These are phyloP conservation scores for Alternaria sp. DNA, from an alignment of 2,329 filamentous ascomycete species.

Conservation along the genomic window DNA sequence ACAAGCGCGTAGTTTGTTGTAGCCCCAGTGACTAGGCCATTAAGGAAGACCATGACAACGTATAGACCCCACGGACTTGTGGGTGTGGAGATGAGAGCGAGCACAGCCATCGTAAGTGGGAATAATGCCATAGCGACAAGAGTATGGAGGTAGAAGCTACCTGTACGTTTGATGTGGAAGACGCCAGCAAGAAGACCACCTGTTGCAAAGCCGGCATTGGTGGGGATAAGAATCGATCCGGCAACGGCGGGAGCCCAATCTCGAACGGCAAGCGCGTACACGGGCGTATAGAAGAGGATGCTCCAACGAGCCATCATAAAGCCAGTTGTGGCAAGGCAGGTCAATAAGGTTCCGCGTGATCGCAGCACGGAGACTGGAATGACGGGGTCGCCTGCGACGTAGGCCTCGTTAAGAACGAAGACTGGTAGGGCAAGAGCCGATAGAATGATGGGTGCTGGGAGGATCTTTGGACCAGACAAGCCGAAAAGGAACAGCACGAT, in stretches of 20 bases:
- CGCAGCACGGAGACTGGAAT: conserved; percentile 75
- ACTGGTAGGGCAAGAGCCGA: conserved; percentile 63
- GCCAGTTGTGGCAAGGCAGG: conserved; percentile 76
- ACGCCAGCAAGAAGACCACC: conserved; percentile 77
- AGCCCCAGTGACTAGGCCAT: conserved; percentile 76
- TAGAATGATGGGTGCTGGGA: conserved; percentile 66
- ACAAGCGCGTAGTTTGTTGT: conserved; percentile 82
- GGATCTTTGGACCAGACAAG: conserved; percentile 70
- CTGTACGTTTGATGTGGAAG: conserved; percentile 76
- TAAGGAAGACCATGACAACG: conserved; percentile 69
- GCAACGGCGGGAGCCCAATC: conserved; percentile 73
- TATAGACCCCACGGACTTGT: conserved; percentile 63
- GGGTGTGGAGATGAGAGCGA: conserved; percentile 66
- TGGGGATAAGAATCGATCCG: conserved; percentile 80
- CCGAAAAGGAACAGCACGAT: conserved; percentile 77
- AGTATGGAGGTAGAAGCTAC: conserved; percentile 75
- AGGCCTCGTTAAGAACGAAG: conserved; percentile 70
- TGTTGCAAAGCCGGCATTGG: conserved; percentile 78
- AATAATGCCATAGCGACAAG: conserved; percentile 70
- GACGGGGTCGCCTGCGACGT: conserved; percentile 72
- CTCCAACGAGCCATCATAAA: conserved; percentile 84
- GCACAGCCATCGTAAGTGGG: conserved; percentile 63
- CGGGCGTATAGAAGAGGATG: conserved; percentile 80
- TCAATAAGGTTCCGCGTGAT: conserved; percentile 74
- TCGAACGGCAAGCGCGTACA: conserved; percentile 79